Conservation (phyloP, 495 filamentous ascomycete species). For the Penicillium bovifimosum region DNA sequence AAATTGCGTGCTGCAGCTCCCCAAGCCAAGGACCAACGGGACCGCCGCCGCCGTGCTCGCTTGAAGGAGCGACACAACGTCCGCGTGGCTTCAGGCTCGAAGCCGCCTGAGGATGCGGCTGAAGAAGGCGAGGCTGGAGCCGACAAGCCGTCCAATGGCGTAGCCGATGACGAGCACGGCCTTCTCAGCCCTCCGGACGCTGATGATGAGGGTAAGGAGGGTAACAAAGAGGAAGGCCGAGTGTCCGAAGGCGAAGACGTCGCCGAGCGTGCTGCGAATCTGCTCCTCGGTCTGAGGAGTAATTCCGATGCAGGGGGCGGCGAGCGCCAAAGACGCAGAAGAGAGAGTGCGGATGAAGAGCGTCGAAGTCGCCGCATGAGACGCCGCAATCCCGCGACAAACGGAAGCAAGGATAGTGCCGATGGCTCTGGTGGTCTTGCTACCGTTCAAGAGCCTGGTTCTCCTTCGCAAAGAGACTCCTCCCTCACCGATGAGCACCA, state of each 20-base stretch:
- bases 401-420: slow-evolving; percentile 43
- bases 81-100: slow-evolving; percentile 81
- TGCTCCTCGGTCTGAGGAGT: slow-evolving; percentile 75
- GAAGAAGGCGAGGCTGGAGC: slow-evolving; percentile 22
- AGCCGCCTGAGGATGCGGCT: slow-evolving; percentile 50
- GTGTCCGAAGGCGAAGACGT: slow-evolving; percentile 65
- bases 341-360: slow-evolving; percentile 70
- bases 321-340: slow-evolving; percentile 54
- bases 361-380: slow-evolving; percentile 53
- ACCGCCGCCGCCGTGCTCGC: slow-evolving; percentile 78
- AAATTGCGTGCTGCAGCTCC: slow-evolving; percentile 92
- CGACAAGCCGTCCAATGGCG: slow-evolving; percentile 20
- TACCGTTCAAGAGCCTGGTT: slow-evolving; percentile 31
- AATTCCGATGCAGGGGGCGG: slow-evolving; percentile 49
- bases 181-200: slow-evolving; percentile 34
- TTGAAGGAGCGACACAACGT: slow-evolving; percentile 89
- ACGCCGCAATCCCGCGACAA: slow-evolving; percentile 46
- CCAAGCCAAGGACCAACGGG: slow-evolving; percentile 78
- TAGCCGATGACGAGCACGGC: slow-evolving; percentile 27
- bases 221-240: slow-evolving; percentile 33
- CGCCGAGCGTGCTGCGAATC: slow-evolving; percentile 72
- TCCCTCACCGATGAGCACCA: slow-evolving; percentile 20
- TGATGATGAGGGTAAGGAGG: slow-evolving; percentile 40
- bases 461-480: slow-evolving; percentile 24
- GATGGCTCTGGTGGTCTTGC: slow-evolving; percentile 33